A percentile compares a stretch with the other conserved stretches of the same genome.
Conservation (phyloP, 768 basidiomycete genomes). For the Obba rivulosa region DNA sequence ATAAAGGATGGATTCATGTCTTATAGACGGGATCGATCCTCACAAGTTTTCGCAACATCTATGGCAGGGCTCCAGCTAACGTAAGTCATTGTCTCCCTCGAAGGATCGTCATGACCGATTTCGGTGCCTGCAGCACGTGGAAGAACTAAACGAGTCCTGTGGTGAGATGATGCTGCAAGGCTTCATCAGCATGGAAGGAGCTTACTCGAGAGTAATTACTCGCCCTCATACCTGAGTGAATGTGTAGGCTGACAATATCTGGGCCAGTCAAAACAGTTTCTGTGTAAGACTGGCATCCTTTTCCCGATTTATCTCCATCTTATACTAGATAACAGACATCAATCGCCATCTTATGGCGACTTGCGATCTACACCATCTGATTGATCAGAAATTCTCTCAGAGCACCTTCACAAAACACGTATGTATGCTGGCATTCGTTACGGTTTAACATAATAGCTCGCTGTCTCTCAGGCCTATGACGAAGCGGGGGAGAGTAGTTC, state of each 20-base stretch:
- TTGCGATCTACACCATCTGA: conserved; percentile 62
- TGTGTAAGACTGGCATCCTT: conserved; percentile 53
- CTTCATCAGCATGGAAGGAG: conserved; percentile 79
- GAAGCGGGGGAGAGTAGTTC: conserved; percentile 52
- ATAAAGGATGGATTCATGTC: not conserved
- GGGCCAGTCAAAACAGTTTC: conserved; percentile 72
- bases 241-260: not conserved
- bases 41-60: conserved; percentile 65
- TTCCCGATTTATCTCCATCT: not conserved
- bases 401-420: conserved; percentile 79
- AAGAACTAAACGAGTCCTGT: conserved; percentile 49
- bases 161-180: conserved; percentile 61
- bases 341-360: conserved; percentile 66
- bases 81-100: conserved; percentile 32
- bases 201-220: conserved; percentile 56
- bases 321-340: conserved; percentile 49
- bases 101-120: not conserved
- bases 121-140: conserved; percentile 49
- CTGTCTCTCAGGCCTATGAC: conserved; percentile 54
- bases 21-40: conserved; percentile 60
- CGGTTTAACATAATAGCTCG: not conserved
- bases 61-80: conserved; percentile 66
- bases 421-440: conserved; percentile 16
- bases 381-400: conserved; percentile 59
- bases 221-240: not conserved